Percentiles rank a stretch among this genome's conserved stretches.
These are phyloP conservation scores for Neopestalotiopsis clavispora DNA, from an alignment of 2,329 filamentous ascomycete genomes.

Conservation along the genomic window DNA sequence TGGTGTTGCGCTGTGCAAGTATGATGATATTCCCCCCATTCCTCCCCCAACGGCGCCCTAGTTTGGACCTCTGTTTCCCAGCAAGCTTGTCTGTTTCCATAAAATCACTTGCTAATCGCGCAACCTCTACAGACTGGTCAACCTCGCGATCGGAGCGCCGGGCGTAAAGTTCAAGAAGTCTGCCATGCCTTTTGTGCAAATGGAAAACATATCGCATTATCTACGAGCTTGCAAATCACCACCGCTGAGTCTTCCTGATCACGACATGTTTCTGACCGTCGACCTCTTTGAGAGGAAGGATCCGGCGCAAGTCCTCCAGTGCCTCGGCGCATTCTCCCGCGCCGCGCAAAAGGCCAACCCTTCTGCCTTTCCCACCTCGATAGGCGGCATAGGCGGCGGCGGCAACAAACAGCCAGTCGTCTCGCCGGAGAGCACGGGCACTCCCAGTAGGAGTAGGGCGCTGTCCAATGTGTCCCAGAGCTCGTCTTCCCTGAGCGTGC, in stretches of 20 bases:
- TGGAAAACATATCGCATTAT: conserved; percentile 99
- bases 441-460: conserved; percentile 54
- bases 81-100: background rate
- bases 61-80: background rate
- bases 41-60: conserved; percentile 8
- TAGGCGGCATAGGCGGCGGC: conserved; percentile 62
- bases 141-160: conserved; percentile 76
- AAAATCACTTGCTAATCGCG: background rate
- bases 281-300: conserved; percentile 96
- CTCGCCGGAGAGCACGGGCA: conserved; percentile 72
- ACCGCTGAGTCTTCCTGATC: conserved; percentile 85
- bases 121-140: conserved; percentile 68
- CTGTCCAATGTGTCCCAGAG: conserved; percentile 63
- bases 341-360: conserved; percentile 79
- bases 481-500: conserved; percentile 52
- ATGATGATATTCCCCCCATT: conserved; percentile 37
- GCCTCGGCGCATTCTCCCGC: conserved; percentile 88
- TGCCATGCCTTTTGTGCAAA: conserved; percentile 96
- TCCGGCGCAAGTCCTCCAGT: conserved; percentile 93
- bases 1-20: conserved; percentile 93
- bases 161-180: conserved; percentile 91
- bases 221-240: conserved; percentile 84
- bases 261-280: conserved; percentile 96
- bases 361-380: conserved; percentile 71
- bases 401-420: conserved; percentile 59